Evolutionary conservation across 2,329 filamentous ascomycete species (phyloP).

Genomic region (Exserohilum turcica): DNA sequence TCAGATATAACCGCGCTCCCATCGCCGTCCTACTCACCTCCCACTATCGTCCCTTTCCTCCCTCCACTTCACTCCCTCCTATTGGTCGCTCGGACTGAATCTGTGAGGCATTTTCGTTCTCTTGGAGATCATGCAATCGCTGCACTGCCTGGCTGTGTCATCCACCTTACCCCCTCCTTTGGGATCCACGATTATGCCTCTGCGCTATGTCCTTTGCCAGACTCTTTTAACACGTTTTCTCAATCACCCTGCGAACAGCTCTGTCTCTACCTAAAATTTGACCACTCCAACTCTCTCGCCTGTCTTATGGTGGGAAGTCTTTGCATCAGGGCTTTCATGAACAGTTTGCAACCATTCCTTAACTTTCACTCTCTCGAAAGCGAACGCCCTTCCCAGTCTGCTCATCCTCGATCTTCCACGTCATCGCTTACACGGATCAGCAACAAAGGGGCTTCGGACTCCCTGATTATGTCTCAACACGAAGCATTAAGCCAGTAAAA

Average conservation of each 20-base stretch:
- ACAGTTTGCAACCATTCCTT: neutral
- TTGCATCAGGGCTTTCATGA: neutral
- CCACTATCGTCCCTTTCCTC: constrained; percentile 20
- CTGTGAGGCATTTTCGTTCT: constrained; percentile 22
- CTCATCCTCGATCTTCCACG: constrained; percentile 12
- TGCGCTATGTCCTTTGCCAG: neutral
- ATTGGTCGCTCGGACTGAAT: constrained; percentile 18
- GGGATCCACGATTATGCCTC: neutral
- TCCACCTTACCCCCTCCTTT: constrained; percentile 2
- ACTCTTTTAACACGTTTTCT: neutral
- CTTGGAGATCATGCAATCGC: constrained; percentile 14
- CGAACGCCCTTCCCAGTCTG: neutral
- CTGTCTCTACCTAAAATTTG: constrained; percentile 3
- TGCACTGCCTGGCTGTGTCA: constrained; percentile 6
- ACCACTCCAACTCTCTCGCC: neutral
- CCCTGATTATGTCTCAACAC: constrained; percentile 15
- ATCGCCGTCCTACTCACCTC: constrained; percentile 18
- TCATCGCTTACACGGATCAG: constrained; percentile 9
- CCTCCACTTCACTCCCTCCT: constrained; percentile 6
- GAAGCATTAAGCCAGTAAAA: constrained; percentile 3
- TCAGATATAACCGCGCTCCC: constrained; percentile 24
- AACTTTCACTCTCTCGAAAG: constrained; percentile 3
- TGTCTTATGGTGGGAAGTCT: neutral
- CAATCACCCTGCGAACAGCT: neutral
- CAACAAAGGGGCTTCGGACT: constrained; percentile 10